phyloP scores from a whole-genome alignment of 768 basidiomycete species.

The Pisolithus sp. region DNA sequence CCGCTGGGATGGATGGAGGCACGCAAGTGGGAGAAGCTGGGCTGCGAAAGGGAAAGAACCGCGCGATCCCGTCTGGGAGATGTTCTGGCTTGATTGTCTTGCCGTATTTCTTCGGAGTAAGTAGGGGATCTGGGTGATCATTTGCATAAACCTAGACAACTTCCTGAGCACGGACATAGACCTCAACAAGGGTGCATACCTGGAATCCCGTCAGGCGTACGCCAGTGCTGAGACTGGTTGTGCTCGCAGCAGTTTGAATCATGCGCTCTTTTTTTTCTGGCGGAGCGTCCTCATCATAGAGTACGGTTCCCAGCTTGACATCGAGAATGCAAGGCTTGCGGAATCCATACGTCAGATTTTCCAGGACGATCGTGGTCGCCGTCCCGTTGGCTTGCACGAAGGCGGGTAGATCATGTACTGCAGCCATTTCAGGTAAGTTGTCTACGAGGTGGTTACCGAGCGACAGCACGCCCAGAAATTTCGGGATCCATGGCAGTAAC shows the following conservation, averaged over 20 bases:
- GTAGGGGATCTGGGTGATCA: conserved; percentile 43
- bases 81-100: conserved; percentile 63
- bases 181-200: conserved; percentile 37
- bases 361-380: conserved; percentile 71
- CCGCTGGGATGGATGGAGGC: conserved; percentile 3
- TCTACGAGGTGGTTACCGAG: conserved; percentile 49
- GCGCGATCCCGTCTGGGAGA: conserved; percentile 67
- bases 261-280: conserved; percentile 49
- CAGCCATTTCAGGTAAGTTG: conserved; percentile 15
- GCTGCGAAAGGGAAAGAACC: conserved; percentile 64
- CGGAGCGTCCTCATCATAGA: conserved; percentile 66
- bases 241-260: conserved; percentile 58
- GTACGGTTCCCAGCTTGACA: conserved; percentile 63
- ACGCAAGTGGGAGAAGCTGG: conserved; percentile 6
- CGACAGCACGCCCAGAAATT: conserved; percentile 72
- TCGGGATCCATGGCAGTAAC: conserved; percentile 59
- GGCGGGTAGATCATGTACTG: neutral
- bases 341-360: conserved; percentile 75
- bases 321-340: conserved; percentile 63
- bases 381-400: conserved; percentile 39
- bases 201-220: conserved; percentile 86
- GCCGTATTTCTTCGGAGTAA: conserved; percentile 73
- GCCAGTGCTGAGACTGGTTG: conserved; percentile 74
- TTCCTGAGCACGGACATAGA: neutral
- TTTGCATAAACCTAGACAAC: conserved; percentile 64